phyloP scores from a whole-genome alignment of 1,139 yeast species.

The Komagataea norvegica region DNA sequence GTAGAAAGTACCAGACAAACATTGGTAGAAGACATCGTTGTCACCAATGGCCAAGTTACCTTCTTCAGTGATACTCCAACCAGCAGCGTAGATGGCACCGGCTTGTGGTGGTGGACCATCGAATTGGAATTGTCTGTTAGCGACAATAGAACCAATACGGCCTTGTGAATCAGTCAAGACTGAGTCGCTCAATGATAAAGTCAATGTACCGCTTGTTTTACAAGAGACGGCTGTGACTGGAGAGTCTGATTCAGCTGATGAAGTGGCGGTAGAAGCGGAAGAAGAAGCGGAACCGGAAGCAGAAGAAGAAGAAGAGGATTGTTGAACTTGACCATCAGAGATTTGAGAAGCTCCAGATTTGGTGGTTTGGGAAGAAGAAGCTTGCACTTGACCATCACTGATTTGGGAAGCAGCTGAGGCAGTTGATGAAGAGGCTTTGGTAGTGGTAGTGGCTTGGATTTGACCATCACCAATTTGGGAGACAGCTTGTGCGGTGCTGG shows the following conservation, averaged over 20 bases:
- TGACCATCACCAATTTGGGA: conserved; percentile 44
- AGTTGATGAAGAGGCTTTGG: conserved; percentile 23
- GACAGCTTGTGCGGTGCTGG: conserved; percentile 32
- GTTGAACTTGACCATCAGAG: conserved; percentile 22
- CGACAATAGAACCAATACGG: conserved; percentile 76
- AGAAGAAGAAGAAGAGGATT: too few species aligned
- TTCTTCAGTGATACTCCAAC: conserved; percentile 64
- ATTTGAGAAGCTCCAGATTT: conserved; percentile 24
- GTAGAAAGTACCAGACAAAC: conserved; percentile 74
- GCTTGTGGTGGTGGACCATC: conserved; percentile 92
- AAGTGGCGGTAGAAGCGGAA: conserved; percentile 33
- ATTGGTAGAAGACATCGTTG: conserved; percentile 62
- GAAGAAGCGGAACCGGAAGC: conserved; percentile 21
- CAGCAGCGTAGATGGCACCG: conserved; percentile 79
- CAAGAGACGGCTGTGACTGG: conserved; percentile 37
- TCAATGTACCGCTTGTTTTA: conserved; percentile 43
- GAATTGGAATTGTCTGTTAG: conserved; percentile 83
- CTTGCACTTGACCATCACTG: conserved; percentile 68
- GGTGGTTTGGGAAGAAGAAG: conserved; percentile 40
- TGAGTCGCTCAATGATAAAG: conserved; percentile 48
- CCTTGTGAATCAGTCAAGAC: conserved; percentile 56
- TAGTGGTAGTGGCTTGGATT: conserved; percentile 35
- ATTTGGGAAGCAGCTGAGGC: too few species aligned
- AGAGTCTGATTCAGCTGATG: conserved; percentile 7
- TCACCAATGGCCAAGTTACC: conserved; percentile 68